Percentiles rank a stretch among this genome's conserved stretches.
Conservation (phyloP, 768 basidiomycete genomes). For the Kwoniella dejecticola region DNA sequence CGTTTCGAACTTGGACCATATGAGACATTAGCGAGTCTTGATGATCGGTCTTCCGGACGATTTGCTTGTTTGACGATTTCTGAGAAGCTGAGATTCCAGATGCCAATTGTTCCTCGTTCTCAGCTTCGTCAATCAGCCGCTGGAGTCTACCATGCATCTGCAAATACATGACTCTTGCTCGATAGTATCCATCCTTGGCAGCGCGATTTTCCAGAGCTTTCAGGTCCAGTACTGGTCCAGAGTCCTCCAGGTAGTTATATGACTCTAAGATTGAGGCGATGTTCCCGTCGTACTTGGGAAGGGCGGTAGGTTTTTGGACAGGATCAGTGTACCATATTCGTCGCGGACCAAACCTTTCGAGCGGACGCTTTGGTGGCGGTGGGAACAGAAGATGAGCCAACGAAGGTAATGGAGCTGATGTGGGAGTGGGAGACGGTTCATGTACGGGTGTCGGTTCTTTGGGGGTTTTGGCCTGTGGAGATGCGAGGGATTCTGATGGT, state of each 20-base stretch:
- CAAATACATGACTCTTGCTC: slow-evolving; percentile 59
- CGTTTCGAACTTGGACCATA: slow-evolving; percentile 50
- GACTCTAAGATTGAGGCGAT: slow-evolving; percentile 66
- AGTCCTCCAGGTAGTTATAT: slow-evolving; percentile 62
- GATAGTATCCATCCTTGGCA: slow-evolving; percentile 58
- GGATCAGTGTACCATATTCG: slow-evolving; percentile 64
- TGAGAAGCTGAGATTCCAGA: not conserved
- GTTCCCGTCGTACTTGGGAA: slow-evolving; percentile 62
- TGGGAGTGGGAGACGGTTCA: slow-evolving; percentile 18
- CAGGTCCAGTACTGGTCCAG: slow-evolving; percentile 61
- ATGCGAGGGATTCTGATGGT: slow-evolving; percentile 9
- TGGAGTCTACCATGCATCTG: slow-evolving; percentile 61
- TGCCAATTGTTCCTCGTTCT: slow-evolving; percentile 4
- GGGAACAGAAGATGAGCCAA: slow-evolving; percentile 46
- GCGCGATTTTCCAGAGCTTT: slow-evolving; percentile 58
- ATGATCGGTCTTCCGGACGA: slow-evolving; percentile 45
- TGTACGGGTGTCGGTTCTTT: slow-evolving; percentile 20
- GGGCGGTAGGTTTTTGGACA: slow-evolving; percentile 64
- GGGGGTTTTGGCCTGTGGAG: slow-evolving; percentile 24
- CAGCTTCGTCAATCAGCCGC: slow-evolving; percentile 55
- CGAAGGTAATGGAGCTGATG: slow-evolving; percentile 33
- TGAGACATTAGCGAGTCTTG: slow-evolving; percentile 56
- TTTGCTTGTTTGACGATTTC: slow-evolving; percentile 11
- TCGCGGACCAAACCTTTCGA: slow-evolving; percentile 69
- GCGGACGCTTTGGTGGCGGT: slow-evolving; percentile 66